Base-by-base conservation (phyloP, 2,329 filamentous ascomycete genomes). In the Colletotrichum limetticola region DNA sequence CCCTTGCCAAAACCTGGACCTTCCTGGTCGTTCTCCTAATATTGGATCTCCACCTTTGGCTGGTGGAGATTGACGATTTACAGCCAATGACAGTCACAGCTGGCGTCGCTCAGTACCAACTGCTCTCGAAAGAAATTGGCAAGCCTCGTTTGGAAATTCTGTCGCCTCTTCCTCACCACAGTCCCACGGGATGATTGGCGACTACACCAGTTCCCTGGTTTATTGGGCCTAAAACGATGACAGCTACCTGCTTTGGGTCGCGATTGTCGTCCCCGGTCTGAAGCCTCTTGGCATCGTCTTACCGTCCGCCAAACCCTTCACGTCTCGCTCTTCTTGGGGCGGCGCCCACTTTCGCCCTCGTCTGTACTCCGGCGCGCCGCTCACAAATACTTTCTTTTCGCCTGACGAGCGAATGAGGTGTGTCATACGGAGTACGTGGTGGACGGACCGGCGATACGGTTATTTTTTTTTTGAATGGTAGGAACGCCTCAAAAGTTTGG, bases 71-170 rank as follows among this genome's bases (percentile, higher is more conserved):
- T 11, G n/a, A 19, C 32, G 52, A 19, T n/a, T 49, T 12, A 62
- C 46, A 60, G 26, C 69, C 69, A 72, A 72, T 69, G n/a, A 37
- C 24, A 56, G 26, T 24, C 37, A 37, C 24, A 35, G 49, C 28
- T 28, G 57, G 22, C 57, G 69, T 58, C 65, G 42, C 66, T 58
- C 58, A 72, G 58, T 26, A 61, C 69, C 52, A 65, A 35, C 37
- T 58, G 66, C 65, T 58, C 35, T 57, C 37, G 65, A 52, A 30
- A 65, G 69, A 72, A 69, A 72, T 72, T 72, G 52, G 24, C 32
- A 56, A 60, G 62, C 67, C 68, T 60, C 63, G 56, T 67, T 66
- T 66, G 55, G 68, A 66, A 70, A 66, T 49, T 53, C 56, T 35
- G 14, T 71, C 56, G 55, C 35, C 56, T 67, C 37, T 52, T 30